Evolutionary conservation across 2,329 filamentous ascomycete genomes (phyloP), one percentile per base, ranked within the genome.

Genomic region (Fusarium sp.): DNA sequence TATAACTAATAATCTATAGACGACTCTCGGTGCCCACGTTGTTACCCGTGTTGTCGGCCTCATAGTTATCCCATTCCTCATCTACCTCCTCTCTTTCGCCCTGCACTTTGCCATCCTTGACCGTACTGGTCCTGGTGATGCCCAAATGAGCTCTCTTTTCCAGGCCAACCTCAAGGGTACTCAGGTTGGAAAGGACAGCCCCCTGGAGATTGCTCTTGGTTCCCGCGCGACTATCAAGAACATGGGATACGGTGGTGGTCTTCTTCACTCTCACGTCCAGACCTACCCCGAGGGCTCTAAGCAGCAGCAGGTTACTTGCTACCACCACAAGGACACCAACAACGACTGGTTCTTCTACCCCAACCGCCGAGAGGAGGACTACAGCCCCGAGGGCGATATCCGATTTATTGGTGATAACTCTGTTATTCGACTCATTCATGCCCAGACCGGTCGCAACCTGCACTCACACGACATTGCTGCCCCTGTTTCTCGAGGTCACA

Each of bases 341-440:
- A 99, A 99, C 78, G 96, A 99, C 79, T 99, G 96, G 96, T 97
- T 96, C 82, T 94, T 99, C 81, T 97, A 97, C 79, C 96, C 96
- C 24, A 97, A 95, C 82, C 92, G 96, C 66, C 81, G 85, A 53
- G 88, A 97, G 60, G 81, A 86, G 23, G 90, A 91, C 19, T 97
- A 89, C 75, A 85, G 94, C 73, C 80, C 88, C 6, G 89, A 92
- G 61, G 88, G 83, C n/a, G 68, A 72, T 7, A 88, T 91, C 34
- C 84, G 93, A 64, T 97, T 90, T 76, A 88, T 97, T 70, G 89
- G 87, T 17, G 89, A 99, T 76, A 89, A 90, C 64, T 87, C 91
- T 73, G 82, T 88, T 58, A 88, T 99, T 72, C 94, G 96, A 70
- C 84, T 99, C 23, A 93, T 99, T 69, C 96, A 99, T 78, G 90